phyloP scores from a whole-genome alignment of 2,329 filamentous ascomycete species.

The Colletotrichum eremochloae region DNA sequence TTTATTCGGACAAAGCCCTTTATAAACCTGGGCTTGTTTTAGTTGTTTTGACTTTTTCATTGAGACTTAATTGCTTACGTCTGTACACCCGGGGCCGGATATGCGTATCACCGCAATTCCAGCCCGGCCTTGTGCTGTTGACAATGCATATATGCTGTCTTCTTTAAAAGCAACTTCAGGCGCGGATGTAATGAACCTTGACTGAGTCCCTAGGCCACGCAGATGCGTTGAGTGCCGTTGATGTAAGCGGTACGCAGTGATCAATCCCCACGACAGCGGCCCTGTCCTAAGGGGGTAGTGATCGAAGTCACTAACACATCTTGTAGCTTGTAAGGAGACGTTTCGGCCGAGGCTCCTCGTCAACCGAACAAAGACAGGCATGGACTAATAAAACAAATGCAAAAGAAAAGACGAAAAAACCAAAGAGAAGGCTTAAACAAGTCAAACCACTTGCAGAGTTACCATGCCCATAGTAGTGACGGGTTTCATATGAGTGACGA shows the following conservation, averaged over 20 bases:
- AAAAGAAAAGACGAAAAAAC: neutral
- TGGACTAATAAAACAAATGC: conserved; percentile 4
- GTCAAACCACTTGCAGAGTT: neutral
- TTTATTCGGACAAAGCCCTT: conserved; percentile 63
- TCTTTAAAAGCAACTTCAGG: conserved; percentile 41
- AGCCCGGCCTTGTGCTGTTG: conserved; percentile 85
- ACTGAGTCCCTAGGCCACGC: neutral
- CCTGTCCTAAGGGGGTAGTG: conserved; percentile 1
- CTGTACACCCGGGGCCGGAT: conserved; percentile 81
- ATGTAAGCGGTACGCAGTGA: neutral
- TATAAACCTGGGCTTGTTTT: conserved; percentile 59
- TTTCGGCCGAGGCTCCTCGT: conserved; percentile 31
- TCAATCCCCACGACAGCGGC: conserved; percentile 7
- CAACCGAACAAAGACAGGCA: conserved; percentile 15
- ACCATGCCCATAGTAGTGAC: neutral
- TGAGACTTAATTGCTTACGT: conserved; percentile 60
- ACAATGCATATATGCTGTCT: conserved; percentile 91
- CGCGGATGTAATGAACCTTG: conserved; percentile 1
- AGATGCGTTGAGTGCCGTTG: neutral
- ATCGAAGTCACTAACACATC: conserved; percentile 32
- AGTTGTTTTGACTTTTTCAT: neutral
- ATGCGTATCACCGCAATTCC: conserved; percentile 92
- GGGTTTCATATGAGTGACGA: neutral
- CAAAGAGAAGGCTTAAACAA: no score
- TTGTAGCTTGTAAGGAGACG: conserved; percentile 12